Conservation (phyloP, 495 filamentous ascomycete species). For the Penicillium alfredii region DNA sequence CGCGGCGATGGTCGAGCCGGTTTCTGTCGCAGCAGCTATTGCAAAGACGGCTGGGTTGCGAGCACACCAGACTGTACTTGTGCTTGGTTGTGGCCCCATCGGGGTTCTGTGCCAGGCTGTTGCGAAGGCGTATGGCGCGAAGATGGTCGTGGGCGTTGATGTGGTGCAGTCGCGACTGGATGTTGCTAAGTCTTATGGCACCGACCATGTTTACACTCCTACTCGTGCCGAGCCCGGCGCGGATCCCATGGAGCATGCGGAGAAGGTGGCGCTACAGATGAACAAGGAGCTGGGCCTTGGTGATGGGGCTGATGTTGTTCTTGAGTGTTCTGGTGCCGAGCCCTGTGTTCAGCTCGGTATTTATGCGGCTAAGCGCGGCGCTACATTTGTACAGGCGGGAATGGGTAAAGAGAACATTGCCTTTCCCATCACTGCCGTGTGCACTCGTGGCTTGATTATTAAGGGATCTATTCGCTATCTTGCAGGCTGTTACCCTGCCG, state of each 20-base stretch:
- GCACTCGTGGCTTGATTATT: conserved; percentile 69
- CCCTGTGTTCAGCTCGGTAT: conserved; percentile 65
- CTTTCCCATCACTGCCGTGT: conserved; percentile 75
- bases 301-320: conserved; percentile 61
- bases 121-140: conserved; percentile 65
- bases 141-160: conserved; percentile 67
- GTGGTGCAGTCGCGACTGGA: conserved; percentile 33
- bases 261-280: conserved; percentile 49
- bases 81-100: conserved; percentile 82
- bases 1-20: conserved; percentile 74
- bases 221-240: conserved; percentile 1
- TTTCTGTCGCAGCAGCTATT: conserved; percentile 74
- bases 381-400: conserved; percentile 76
- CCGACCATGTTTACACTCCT: conserved; percentile 54
- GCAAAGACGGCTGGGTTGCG: conserved; percentile 56
- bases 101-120: conserved; percentile 74
- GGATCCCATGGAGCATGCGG: conserved; percentile 23
- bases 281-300: conserved; percentile 29
- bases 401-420: conserved; percentile 71
- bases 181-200: conserved; percentile 3
- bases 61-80: conserved; percentile 63
- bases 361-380: conserved; percentile 60
- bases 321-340: conserved; percentile 75
- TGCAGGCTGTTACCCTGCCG: conserved; percentile 66
- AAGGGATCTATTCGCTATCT: conserved; percentile 76